Base-by-base conservation (phyloP, 306 rosid species). In the Gillenia trifoliata region DNA sequence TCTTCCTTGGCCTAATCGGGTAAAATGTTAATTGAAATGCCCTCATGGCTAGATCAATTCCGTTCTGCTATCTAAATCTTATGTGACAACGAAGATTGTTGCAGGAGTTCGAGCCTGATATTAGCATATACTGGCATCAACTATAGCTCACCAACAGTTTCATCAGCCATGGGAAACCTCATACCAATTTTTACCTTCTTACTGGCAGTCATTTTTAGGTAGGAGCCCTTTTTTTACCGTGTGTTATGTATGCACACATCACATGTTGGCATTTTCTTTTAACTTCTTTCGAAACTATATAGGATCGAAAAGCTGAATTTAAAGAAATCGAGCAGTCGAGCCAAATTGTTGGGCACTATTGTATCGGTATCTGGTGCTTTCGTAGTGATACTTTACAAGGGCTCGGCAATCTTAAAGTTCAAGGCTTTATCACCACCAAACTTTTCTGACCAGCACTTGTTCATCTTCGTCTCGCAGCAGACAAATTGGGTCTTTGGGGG, bases 401-500 rank as follows among this genome's bases (percentile, higher is more conserved):
- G 80, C 22, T 70, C 31, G 16, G 29, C n/a, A 43, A 43, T 76
- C n/a, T 38, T 70, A 19, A 54, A 6, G 75, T 38, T 70, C 4
- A 33, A 13, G 64, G 43, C 30, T 20, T n/a, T 67, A 17, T 50
- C 73, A 17, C 55, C 79, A 11, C 52, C 73, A 12, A 57, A 47
- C 61, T 64, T 54, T 36, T 63, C 60, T 71, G 38, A 57, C 4
- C 75, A 56, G 75, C 23, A 72, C 11, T 41, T 70, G 47, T 25
- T 69, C 34, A 3, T 16, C 64, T 26, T 70, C 36, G 3, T 19
- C 49, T 22, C 63, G 3, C 67, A 56, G 25, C 57, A 59, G 26
- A 20, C 40, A 25, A 56, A 70, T 3, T 77, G 82, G 80, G 73
- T 38, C 22, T 4, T 78, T 29, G 86, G 86, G 30, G 80, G 83